Base-by-base conservation (phyloP, 768 basidiomycete species). In the Agrocybe chaxingu region DNA sequence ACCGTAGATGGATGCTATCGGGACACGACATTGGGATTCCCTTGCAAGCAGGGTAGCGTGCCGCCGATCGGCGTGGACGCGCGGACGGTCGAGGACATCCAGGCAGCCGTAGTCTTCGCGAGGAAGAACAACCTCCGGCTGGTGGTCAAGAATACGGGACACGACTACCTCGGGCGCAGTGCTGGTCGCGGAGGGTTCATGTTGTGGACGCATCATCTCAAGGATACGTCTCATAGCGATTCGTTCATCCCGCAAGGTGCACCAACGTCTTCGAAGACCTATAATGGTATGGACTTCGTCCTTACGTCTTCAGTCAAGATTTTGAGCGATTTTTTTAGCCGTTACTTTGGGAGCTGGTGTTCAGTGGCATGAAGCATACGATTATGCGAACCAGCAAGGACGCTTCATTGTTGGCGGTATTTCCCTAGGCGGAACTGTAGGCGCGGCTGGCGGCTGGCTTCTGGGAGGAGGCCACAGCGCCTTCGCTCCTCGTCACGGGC, bases 1-100 rank as follows among this genome's bases (percentile, higher is more conserved):
- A 78, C 74, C 39, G 74, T 78, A 40, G 72, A 72, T 53, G 72
- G 68, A 1, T 85, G 81, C 70, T 80, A 77, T 34, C 50, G 80
- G 39, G 72, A 81, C 48, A 73, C 71, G 0, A 61, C 66, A 0
- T 56, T 74, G 0, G 72, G 70, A 4, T 42, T 66, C 19, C 38
- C 10, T 19, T 36, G 43, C 16, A 12, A 39, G 42, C 43, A 54
- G 36, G 76, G 76, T 8, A 68, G 68, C 36, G 66, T 77, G 0
- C 68, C 76, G 1, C 60, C 68, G 2, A 54, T 66, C 10, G 71
- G 68, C 1, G 73, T 74, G 1, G 71, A 76, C 49, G 73, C 70
- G 3, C 63, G 69, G 4, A 64, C 61, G 0, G 62, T 66, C 1
- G 44, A 49, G 10, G 76, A 77, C 47, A 54, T 78, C 2, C 72